Percentiles rank a stretch among this genome's conserved stretches.
These are phyloP conservation scores for Diplodia scrobiculata DNA, from an alignment of 2,329 filamentous ascomycete species.

Conservation along the genomic window DNA sequence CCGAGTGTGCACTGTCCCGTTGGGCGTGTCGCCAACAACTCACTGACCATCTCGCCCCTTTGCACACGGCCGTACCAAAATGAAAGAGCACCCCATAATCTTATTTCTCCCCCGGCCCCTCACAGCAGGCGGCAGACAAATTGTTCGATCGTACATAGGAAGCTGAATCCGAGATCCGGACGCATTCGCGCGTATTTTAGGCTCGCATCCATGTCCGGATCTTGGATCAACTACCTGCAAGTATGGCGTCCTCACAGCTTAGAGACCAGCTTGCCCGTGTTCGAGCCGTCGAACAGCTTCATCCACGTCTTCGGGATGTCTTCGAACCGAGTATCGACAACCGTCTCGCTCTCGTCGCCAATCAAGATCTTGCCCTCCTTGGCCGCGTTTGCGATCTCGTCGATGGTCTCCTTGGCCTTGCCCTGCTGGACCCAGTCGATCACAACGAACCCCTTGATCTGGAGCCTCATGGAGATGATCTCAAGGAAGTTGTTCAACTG, in stretches of 20 bases:
- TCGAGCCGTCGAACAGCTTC: constrained; percentile 52
- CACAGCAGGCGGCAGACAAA: constrained; percentile 28
- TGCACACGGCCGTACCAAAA: constrained; percentile 19
- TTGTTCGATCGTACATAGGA: too few relatives aligned
- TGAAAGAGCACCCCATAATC: not conserved
- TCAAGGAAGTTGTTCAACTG: constrained; percentile 50
- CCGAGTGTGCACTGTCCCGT: constrained; percentile 18
- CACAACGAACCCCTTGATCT: constrained; percentile 64
- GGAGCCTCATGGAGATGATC: constrained; percentile 47
- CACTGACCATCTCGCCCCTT: constrained; percentile 24
- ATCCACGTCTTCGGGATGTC: constrained; percentile 55
- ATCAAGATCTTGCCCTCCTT: constrained; percentile 53
- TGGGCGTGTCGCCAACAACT: not conserved
- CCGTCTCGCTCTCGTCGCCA: constrained; percentile 51
- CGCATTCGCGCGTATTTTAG: too few relatives aligned
- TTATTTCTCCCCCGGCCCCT: not conserved
- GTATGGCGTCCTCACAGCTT: constrained; percentile 33
- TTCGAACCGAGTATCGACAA: constrained; percentile 53
- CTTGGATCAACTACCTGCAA: too few relatives aligned
- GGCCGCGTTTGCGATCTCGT: constrained; percentile 19
- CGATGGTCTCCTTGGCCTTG: constrained; percentile 24
- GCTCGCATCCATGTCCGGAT: too few relatives aligned
- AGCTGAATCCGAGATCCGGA: too few relatives aligned
- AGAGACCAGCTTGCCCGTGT: constrained; percentile 54
- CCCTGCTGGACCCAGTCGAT: constrained; percentile 57